Conservation (phyloP, 1,284 basidiomycete genomes). For the Microbotryum lychnidis-dioicae region DNA sequence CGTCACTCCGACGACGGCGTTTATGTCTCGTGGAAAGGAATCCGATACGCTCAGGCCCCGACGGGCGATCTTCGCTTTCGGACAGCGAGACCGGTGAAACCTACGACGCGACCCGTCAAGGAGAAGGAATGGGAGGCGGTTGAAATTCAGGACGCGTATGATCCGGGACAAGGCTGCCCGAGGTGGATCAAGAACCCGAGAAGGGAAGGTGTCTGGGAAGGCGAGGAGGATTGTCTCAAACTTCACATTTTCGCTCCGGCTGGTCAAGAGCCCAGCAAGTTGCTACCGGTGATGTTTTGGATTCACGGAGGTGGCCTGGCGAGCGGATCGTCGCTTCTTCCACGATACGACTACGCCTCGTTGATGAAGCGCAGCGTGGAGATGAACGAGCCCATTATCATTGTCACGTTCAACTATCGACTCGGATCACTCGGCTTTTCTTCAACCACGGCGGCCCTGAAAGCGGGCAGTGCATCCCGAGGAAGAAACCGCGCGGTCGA, state of each 20-base stretch:
- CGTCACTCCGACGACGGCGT: constrained; percentile 1
- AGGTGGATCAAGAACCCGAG: constrained; percentile 5
- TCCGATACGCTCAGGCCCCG: constrained; percentile 21
- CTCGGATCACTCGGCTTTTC: constrained; percentile 27
- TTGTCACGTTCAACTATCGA: constrained; percentile 29
- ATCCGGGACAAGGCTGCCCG: constrained; percentile 22
- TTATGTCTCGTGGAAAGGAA: constrained; percentile 16
- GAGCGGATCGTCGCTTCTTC: constrained; percentile 15
- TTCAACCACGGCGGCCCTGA: constrained; percentile 13
- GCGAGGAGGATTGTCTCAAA: constrained; percentile 29
- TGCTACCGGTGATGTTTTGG: constrained; percentile 27
- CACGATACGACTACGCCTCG: constrained; percentile 17
- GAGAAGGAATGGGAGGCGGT: constrained; percentile 1
- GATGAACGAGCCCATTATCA: constrained; percentile 21
- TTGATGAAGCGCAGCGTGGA: constrained; percentile 17
- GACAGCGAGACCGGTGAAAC: not conserved
- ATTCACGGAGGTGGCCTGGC: constrained; percentile 26
- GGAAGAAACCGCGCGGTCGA: not conserved
- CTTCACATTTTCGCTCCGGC: constrained; percentile 25
- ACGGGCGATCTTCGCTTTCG: constrained; percentile 12
- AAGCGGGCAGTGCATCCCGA: constrained; percentile 20
- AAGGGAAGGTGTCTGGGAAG: constrained; percentile 17
- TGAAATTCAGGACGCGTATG: constrained; percentile 6
- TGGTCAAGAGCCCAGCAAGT: constrained; percentile 7
- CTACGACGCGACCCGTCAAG: not conserved